These are phyloP conservation scores for Clausena lansium DNA, from an alignment of 345 rosid species.

Conservation along the genomic window DNA sequence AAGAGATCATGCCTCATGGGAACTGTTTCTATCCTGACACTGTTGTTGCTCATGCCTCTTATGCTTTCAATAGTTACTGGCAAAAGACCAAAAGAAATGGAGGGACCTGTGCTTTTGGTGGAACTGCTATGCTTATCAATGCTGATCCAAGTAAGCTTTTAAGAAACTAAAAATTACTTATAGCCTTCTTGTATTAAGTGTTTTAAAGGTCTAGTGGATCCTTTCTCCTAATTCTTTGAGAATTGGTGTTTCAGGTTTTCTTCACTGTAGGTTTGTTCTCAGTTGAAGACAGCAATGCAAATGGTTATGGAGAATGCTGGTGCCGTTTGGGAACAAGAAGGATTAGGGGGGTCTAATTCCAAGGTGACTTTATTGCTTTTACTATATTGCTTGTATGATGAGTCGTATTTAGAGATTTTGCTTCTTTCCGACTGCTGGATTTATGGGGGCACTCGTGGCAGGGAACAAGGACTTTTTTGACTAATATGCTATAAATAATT, in stretches of 20 bases:
- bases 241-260: slow-evolving; percentile 49
- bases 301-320: slow-evolving; percentile 9
- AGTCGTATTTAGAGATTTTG: slow-evolving; percentile 1
- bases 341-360: slow-evolving; percentile 15
- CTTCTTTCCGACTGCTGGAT: background rate
- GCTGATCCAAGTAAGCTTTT: slow-evolving; percentile 58
- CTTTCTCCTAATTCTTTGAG: background rate
- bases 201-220: background rate
- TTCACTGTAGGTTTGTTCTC: slow-evolving; percentile 56
- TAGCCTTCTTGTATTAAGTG: background rate
- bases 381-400: background rate
- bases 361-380: slow-evolving; percentile 5
- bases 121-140: slow-evolving; percentile 71
- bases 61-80: slow-evolving; percentile 74
- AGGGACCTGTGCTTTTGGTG: slow-evolving; percentile 66
- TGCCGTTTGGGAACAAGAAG: slow-evolving; percentile 1
- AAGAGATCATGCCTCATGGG: slow-evolving; percentile 51
- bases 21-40: slow-evolving; percentile 63
- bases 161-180: background rate
- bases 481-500: background rate
- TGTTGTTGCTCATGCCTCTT: slow-evolving; percentile 66
- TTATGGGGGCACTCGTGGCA: slow-evolving; percentile 1
- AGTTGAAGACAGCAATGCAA: slow-evolving; percentile 31
- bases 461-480: background rate
- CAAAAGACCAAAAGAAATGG: slow-evolving; percentile 62